These are phyloP conservation scores for Naegleria gruberi DNA, from an alignment of 208 protist species.

Conservation along the genomic window DNA sequence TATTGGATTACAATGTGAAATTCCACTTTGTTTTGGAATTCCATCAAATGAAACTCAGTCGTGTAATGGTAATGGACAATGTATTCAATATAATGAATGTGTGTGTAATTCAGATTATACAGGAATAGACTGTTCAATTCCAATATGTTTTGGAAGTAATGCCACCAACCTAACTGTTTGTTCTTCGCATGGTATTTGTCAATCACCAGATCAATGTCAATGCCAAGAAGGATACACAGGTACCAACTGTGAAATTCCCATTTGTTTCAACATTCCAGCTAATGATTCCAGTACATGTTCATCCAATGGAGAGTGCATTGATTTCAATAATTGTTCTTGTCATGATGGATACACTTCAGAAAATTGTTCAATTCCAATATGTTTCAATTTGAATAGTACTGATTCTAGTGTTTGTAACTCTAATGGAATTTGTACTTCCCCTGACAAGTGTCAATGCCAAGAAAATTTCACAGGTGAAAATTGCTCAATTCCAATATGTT, in stretches of 20 bases:
- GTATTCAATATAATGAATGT: background rate
- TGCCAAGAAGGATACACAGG: background rate
- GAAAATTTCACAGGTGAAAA: background rate
- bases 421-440: background rate
- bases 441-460: background rate
- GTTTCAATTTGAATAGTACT: background rate
- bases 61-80: background rate
- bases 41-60: background rate
- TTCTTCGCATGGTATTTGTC: background rate
- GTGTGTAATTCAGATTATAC: background rate
- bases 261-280: background rate
- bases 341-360: background rate
- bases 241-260: background rate
- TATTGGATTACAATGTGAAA: too few relatives aligned
- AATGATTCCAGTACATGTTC: background rate
- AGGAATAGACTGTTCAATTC: background rate
- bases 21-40: background rate
- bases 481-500: background rate
- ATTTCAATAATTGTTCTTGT: background rate
- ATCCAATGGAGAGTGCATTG: background rate
- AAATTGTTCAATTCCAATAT: background rate
- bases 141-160: conserved; percentile 9
- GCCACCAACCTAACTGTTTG: background rate
- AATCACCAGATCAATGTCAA: background rate
- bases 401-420: background rate